Percentiles rank a stretch among this genome's conserved stretches.
Conservation (phyloP, 106 monocot genomes). For the Xerophyta viscosa region DNA sequence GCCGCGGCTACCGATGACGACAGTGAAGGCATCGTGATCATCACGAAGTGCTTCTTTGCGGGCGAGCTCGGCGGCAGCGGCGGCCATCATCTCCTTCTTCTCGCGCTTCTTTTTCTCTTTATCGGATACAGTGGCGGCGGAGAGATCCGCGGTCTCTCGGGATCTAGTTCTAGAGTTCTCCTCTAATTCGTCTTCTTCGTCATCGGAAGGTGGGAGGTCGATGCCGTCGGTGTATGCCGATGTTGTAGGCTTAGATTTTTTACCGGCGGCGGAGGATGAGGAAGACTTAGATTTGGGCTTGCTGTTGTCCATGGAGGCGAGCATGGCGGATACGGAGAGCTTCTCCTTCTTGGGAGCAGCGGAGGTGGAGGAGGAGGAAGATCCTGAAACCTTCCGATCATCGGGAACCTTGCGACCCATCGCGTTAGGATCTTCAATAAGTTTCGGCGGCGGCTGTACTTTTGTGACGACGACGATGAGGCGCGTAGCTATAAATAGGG, state of each 20-base stretch:
- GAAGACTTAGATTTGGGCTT: constrained; percentile 14
- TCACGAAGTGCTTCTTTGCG: constrained; percentile 50
- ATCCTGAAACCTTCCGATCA: too few species aligned
- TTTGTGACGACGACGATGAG: too few species aligned
- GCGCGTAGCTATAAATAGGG: too few species aligned
- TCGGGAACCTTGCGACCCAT: too few species aligned
- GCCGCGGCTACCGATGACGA: constrained; percentile 33
- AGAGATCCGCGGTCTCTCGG: constrained; percentile 14
- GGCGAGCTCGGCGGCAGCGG: constrained; percentile 27
- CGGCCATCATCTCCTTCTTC: constrained; percentile 53
- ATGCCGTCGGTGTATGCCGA: constrained; percentile 52
- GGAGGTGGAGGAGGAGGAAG: constrained; percentile 9
- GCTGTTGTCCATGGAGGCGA: constrained; percentile 34
- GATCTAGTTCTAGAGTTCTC: neutral
- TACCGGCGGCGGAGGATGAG: too few species aligned
- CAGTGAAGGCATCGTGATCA: constrained; percentile 71
- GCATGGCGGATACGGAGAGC: constrained; percentile 42
- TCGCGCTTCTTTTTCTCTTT: constrained; percentile 69
- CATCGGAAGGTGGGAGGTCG: constrained; percentile 67
- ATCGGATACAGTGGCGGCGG: constrained; percentile 18
- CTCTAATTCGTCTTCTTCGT: constrained; percentile 29
- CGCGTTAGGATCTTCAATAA: too few species aligned
- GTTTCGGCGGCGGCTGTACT: too few species aligned
- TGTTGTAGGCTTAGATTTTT: constrained; percentile 16
- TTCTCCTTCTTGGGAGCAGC: constrained; percentile 29